phyloP scores from a whole-genome alignment of 2,329 filamentous ascomycete genomes.

The Knoxdaviesia capensis region DNA sequence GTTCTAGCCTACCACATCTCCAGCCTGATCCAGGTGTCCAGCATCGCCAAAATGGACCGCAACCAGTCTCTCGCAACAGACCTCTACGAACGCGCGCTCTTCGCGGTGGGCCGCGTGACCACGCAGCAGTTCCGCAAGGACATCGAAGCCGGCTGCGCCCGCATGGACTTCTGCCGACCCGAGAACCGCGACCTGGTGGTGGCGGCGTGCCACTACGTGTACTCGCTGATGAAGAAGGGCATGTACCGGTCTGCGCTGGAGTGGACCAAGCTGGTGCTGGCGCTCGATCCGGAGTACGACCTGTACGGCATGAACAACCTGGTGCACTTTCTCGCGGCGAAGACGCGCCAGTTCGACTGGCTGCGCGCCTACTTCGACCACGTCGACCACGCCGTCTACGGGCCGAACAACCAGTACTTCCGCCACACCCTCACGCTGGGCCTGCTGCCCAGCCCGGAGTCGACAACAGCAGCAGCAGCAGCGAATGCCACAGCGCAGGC shows the following conservation, averaged over 20 bases:
- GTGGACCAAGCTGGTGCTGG: conserved; percentile 73
- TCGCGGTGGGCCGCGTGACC: conserved; percentile 77
- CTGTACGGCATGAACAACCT: conserved; percentile 68
- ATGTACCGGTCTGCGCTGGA: conserved; percentile 86
- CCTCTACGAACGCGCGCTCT: conserved; percentile 75
- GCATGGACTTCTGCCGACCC: conserved; percentile 59
- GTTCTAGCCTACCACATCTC: conserved; percentile 65
- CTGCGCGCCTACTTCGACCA: conserved; percentile 47
- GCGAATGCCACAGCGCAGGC: conserved; percentile 16
- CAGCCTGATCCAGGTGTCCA: conserved; percentile 80
- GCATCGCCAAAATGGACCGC: conserved; percentile 65
- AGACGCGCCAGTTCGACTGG: conserved; percentile 56
- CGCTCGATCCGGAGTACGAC: conserved; percentile 49
- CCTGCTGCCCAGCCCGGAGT: conserved; percentile 40
- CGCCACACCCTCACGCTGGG: conserved; percentile 61
- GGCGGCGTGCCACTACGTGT: conserved; percentile 73
- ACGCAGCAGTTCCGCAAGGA: conserved; percentile 64
- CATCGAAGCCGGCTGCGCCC: conserved; percentile 57
- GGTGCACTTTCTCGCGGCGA: conserved; percentile 69
- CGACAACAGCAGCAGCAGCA: too few relatives aligned
- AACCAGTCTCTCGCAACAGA: conserved; percentile 76
- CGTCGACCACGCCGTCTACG: conserved; percentile 14
- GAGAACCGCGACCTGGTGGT: conserved; percentile 92
- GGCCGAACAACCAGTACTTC: conserved; percentile 40
- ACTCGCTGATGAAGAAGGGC: conserved; percentile 70